Percentiles rank a stretch among this genome's conserved stretches.
These are phyloP conservation scores for Neurospora sublineolata DNA, from an alignment of 495 filamentous ascomycete species.

Conservation along the genomic window DNA sequence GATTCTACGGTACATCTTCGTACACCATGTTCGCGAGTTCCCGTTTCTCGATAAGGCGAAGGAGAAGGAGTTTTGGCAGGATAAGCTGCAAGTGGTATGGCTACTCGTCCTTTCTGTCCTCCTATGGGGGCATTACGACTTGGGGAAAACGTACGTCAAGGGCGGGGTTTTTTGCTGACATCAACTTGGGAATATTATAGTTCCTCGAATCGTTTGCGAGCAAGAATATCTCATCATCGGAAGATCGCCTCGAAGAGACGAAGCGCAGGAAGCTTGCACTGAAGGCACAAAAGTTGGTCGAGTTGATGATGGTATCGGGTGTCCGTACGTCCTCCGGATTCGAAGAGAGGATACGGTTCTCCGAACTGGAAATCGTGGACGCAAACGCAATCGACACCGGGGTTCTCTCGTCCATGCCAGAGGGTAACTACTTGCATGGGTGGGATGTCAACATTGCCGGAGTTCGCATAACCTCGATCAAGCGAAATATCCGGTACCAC, in stretches of 20 bases:
- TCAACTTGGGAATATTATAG: constrained; percentile 29
- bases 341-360: constrained; percentile 90
- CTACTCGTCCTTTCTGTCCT: constrained; percentile 8
- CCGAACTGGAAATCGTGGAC: constrained; percentile 93
- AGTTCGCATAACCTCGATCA: constrained; percentile 67
- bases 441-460: constrained; percentile 97
- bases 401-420: constrained; percentile 69
- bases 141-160: not conserved
- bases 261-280: constrained; percentile 84
- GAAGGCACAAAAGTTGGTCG: constrained; percentile 89
- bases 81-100: constrained; percentile 86
- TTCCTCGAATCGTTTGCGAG: constrained; percentile 97
- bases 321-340: constrained; percentile 93
- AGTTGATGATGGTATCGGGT: constrained; percentile 98
- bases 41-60: constrained; percentile 90
- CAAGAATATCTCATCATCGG: constrained; percentile 92
- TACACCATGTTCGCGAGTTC: constrained; percentile 94
- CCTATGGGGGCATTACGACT: not conserved
- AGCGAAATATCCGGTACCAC: constrained; percentile 81
- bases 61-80: constrained; percentile 99
- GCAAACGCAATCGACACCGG: constrained; percentile 84
- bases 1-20: constrained; percentile 92
- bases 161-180: constrained; percentile 4
- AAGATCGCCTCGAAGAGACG: constrained; percentile 90
- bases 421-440: constrained; percentile 82